A percentile compares a stretch with the other conserved stretches of the same genome.
phyloP scores from a whole-genome alignment of 768 basidiomycete genomes.

The Kwoniella sp. region DNA sequence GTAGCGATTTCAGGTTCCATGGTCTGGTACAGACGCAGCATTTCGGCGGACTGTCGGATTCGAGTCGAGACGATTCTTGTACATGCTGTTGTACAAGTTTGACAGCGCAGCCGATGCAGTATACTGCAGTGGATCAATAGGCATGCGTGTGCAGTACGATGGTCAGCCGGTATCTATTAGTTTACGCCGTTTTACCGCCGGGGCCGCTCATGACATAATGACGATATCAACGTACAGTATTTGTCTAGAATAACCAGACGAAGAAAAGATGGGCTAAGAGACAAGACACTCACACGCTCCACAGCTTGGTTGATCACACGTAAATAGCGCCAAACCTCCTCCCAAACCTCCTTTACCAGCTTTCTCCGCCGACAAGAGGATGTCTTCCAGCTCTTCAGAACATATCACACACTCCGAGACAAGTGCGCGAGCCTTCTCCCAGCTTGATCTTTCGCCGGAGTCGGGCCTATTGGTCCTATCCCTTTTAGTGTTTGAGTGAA shows the following conservation, averaged over 20 bases:
- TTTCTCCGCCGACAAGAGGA: slow-evolving; percentile 3
- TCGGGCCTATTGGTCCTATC: too few relatives aligned
- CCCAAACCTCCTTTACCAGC: slow-evolving; percentile 19
- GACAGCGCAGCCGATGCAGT: slow-evolving; percentile 17
- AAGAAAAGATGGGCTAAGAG: too few relatives aligned
- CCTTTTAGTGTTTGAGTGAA: too few relatives aligned
- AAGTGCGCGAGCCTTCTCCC: background rate
- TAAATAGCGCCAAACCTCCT: slow-evolving; percentile 21
- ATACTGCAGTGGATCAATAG: too few relatives aligned
- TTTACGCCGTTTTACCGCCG: too few relatives aligned
- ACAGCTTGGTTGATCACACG: slow-evolving; percentile 18
- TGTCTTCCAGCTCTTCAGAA: slow-evolving; percentile 3
- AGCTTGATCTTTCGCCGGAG: background rate
- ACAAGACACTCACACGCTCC: slow-evolving; percentile 17
- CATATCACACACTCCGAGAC: slow-evolving; percentile 19
- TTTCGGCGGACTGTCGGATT: background rate
- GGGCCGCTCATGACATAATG: too few relatives aligned
- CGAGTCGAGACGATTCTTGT: background rate
- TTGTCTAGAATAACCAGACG: too few relatives aligned
- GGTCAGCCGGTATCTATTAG: too few relatives aligned
- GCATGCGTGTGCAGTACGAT: too few relatives aligned
- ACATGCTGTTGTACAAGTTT: background rate
- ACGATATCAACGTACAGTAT: too few relatives aligned
- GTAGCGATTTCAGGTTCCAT: slow-evolving; percentile 7
- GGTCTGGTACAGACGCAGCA: slow-evolving; percentile 20